Evolutionary conservation across 495 filamentous ascomycete species (phyloP), one percentile per base, ranked within the genome.

Genomic region (Pseudotulostoma volvatum): DNA sequence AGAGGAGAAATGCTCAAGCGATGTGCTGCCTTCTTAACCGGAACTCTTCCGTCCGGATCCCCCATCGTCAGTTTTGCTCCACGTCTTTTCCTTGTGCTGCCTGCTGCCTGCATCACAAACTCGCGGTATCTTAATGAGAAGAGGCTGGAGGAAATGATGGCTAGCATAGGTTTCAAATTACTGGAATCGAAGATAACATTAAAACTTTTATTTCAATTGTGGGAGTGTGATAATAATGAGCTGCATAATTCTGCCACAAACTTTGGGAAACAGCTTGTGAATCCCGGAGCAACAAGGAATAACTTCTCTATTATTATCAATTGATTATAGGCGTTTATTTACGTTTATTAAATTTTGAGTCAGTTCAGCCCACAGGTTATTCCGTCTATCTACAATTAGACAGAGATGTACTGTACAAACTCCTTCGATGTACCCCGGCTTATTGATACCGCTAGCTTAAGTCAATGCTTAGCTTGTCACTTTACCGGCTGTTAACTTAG

Each of bases 131-230:
- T 95, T 48, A 76, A 81, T 42, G 77, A 90, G 44, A 56, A 66
- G n/a, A 65, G 71, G 35, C 60, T 99, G 18, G 55, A 66, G 9
- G 66, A 60, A 0, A 85, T 99, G 14, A 79, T 96, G 81, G 55
- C 53, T 25, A 71, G 67, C 39, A 50, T 99, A 20, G 84, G 90
- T 3, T 99, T 84, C 51, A 55, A 53, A 8, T 56, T 76, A 46
- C 51, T 63, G 3, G 61, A 72, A 41, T 68, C 65, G 52, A 94
- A 93, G 57, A 60, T 74, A 41, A 82, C 81, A 1, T 64, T 75
- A 19, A 93, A 93, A 54, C 67, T 99, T 38, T 76, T 86, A 21
- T 95, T 92, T 60, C 85, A 88, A 44, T 65, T 96, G 7, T 96
- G 85, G 85, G 68, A 58, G 49, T 59, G 62, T 38, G 50, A 59